Evolutionary conservation across 192 early-diverging fungal species (phyloP).

Genomic region (Linnemannia exigua): DNA sequence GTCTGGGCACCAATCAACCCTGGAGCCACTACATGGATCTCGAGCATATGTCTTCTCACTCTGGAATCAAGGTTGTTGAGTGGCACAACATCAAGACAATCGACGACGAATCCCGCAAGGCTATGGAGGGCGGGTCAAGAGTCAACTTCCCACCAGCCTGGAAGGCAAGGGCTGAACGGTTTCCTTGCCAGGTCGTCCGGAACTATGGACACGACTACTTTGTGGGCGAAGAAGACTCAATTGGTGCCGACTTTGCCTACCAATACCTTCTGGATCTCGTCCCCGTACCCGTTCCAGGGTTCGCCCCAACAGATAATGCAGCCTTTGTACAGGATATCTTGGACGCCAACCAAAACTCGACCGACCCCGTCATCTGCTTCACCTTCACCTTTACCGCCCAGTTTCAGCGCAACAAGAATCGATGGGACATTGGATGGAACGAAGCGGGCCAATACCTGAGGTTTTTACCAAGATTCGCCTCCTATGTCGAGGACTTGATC

Average conservation of each 20-base stretch:
- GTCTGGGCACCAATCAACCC: constrained; percentile 37
- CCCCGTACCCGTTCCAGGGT: constrained; percentile 30
- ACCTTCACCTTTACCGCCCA: constrained; percentile 41
- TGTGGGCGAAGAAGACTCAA: constrained; percentile 36
- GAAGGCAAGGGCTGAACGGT: constrained; percentile 15
- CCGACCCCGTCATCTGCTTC: constrained; percentile 28
- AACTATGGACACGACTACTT: constrained; percentile 45
- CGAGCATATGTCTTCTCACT: constrained; percentile 21
- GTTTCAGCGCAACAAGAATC: constrained; percentile 25
- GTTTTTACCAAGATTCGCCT: constrained; percentile 41
- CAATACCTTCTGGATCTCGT: constrained; percentile 28
- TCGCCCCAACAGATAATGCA: neutral
- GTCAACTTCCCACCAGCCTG: constrained; percentile 11
- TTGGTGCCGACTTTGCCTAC: constrained; percentile 50
- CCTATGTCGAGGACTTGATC: constrained; percentile 46
- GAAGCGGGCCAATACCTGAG: constrained; percentile 29
- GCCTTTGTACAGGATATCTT: constrained; percentile 32
- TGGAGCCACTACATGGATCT: constrained; percentile 51
- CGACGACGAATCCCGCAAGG: constrained; percentile 2
- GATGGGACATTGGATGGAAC: constrained; percentile 29
- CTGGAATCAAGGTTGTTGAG: constrained; percentile 30
- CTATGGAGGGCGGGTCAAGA: constrained; percentile 21
- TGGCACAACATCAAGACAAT: constrained; percentile 37
- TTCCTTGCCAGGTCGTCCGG: constrained; percentile 40
- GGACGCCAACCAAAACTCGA: constrained; percentile 37